Base-by-base conservation (phyloP, 225 moss, liverwort and hornwort species). In the Antitrichia curtipendula region DNA sequence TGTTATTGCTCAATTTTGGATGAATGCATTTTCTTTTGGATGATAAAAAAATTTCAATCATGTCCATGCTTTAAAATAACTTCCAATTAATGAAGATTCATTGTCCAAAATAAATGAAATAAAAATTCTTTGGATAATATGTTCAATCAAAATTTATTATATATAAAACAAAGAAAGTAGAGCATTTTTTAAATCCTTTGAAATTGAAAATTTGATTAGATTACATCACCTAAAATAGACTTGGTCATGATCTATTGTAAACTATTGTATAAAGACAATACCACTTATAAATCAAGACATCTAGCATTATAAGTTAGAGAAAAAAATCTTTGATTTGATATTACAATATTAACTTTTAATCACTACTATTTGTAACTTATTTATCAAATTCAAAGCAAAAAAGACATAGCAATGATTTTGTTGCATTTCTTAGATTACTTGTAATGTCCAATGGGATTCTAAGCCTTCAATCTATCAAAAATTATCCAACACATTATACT, bases 161-260 rank as follows among this genome's bases (percentile, higher is more conserved):
- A 5, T 18, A 25, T 8, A 2, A 3, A 38, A 9, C 1, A 53
- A n/a, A n/a, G 23, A 49, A 0, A 49, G 1, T 19, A 32, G 8
- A 74, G 1, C 6, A 43, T 43, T 27, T 28, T 41, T 5, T 9
- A 43, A 71, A 36, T 53, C 36, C 3, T 52, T 49, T 50, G 2
- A 15, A 52, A 36, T 75, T 75, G 2, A 1, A 76, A 53, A 76
- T 24, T 52, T 15, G 6, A 53, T 53, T 3, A 71, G 3, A 71
- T 28, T 43, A 54, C 24, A 77, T n/a, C n/a, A 53, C 15, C 1
- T 38, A 16, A n/a, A n/a, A 23, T n/a, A 77, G 6, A 36, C 25
- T 77, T 38, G 7, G 7, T 57, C 4, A 78, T 40, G 2, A 43
- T 43, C 13, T 6, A 50, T 50, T 50, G 50, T 50, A 59, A 41